These are phyloP conservation scores for Blastobotrys illinoisensis DNA, from an alignment of 1,139 yeast genomes.

Conservation along the genomic window DNA sequence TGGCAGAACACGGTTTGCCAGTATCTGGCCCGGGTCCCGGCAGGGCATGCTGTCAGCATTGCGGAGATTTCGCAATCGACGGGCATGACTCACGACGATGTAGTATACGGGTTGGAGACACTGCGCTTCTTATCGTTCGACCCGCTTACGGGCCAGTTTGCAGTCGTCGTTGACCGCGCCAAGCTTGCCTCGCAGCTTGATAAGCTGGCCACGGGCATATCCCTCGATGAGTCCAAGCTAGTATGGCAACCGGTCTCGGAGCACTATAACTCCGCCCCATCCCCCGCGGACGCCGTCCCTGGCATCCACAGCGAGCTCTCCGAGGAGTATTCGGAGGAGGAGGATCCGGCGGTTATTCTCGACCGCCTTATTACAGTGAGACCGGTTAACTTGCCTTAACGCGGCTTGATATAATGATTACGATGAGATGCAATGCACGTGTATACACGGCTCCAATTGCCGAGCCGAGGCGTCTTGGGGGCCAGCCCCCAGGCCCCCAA, in stretches of 20 bases:
- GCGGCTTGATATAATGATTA: not conserved
- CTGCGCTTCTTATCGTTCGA: constrained; percentile 54
- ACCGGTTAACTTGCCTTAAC: not conserved
- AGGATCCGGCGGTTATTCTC: constrained; percentile 8
- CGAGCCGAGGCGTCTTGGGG: not conserved
- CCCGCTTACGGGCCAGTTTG: constrained; percentile 38
- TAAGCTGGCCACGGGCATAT: not conserved
- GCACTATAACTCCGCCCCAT: not conserved
- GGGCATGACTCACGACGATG: constrained; percentile 81
- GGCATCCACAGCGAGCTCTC: not conserved
- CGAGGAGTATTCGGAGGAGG: constrained; percentile 1
- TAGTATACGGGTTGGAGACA: constrained; percentile 79
- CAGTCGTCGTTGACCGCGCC: constrained; percentile 47
- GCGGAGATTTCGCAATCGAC: constrained; percentile 60
- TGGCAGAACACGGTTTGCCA: constrained; percentile 71
- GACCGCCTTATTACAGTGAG: not conserved
- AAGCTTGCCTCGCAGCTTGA: not conserved
- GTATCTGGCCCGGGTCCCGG: constrained; percentile 30
- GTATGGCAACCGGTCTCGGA: constrained; percentile 39
- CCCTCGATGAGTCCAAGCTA: constrained; percentile 46
- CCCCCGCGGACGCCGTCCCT: not conserved
- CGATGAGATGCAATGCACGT: not conserved
- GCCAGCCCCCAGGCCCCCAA: not conserved
- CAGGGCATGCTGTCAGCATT: constrained; percentile 41
- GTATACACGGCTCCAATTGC: not conserved